Conservation (phyloP, 2,329 filamentous ascomycete genomes). For the Sclerotiophoma versabilis region DNA sequence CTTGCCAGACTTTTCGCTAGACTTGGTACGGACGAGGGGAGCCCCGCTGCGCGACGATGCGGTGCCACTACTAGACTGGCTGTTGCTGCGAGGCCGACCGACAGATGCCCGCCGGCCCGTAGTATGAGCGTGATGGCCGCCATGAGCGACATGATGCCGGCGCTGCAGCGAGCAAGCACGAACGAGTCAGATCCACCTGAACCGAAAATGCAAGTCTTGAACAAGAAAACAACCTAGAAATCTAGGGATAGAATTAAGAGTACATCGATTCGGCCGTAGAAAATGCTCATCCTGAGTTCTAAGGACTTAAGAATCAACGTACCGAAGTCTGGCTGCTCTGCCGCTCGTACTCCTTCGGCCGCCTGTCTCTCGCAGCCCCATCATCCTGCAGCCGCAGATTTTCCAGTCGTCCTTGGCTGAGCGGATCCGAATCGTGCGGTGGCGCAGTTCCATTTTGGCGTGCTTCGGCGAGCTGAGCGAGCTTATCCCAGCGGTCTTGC, state of each 20-base stretch:
- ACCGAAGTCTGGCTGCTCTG: constrained; percentile 51
- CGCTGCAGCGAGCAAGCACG: constrained; percentile 49
- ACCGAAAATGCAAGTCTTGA: constrained; percentile 46
- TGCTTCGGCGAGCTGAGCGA: constrained; percentile 80
- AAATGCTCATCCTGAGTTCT: constrained; percentile 48
- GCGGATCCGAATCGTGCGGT: constrained; percentile 76
- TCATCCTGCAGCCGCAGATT: constrained; percentile 90
- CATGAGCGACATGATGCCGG: constrained; percentile 47
- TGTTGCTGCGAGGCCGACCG: constrained; percentile 51
- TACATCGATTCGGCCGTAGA: constrained; percentile 51
- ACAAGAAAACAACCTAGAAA: constrained; percentile 42
- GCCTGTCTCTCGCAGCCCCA: constrained; percentile 48
- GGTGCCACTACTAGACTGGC: constrained; percentile 46
- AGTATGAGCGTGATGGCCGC: constrained; percentile 41
- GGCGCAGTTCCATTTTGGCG: constrained; percentile 62
- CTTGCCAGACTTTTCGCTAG: constrained; percentile 29
- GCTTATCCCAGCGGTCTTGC: constrained; percentile 86
- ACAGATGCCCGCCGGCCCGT: constrained; percentile 43
- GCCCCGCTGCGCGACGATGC: constrained; percentile 42
- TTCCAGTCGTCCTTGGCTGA: constrained; percentile 83
- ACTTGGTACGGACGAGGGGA: constrained; percentile 39
- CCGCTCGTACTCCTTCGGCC: constrained; percentile 51
- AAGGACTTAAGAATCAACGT: constrained; percentile 54
- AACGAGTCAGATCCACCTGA: constrained; percentile 50
- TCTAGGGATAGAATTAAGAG: constrained; percentile 52